Base-by-base conservation (phyloP, 106 monocot species). In the Ottelia alismoides region DNA sequence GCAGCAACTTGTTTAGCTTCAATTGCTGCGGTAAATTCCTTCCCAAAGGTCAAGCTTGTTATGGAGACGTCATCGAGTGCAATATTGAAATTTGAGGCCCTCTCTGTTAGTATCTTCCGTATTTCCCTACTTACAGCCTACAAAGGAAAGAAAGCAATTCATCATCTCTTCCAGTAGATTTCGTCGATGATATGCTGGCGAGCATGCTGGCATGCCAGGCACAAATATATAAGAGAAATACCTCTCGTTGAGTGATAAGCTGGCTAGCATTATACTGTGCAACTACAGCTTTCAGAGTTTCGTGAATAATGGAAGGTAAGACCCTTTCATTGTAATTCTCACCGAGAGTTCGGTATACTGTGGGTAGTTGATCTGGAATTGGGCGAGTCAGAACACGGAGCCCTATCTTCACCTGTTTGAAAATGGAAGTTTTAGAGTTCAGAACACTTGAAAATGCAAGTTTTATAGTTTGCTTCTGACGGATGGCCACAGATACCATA, bases 261-360 rank as follows among this genome's bases (percentile, higher is more conserved):
- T 91, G 90, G 56, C 84, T 91, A 29, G 84, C 90, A 75, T 91
- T 85, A 69, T 91, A 91, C 47, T 91, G 90, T 3, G 84, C 90
- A 30, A 91, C 84, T 3, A 91, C 84, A 61, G 84, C 80, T 47
- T 60, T n/a, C n/a, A n/a, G n/a, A n/a, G n/a, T n/a, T n/a, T n/a
- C n/a, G n/a, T n/a, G n/a, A n/a, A n/a, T n/a, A n/a, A n/a, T n/a
- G n/a, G n/a, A n/a, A n/a, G n/a, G n/a, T n/a, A n/a, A n/a, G n/a
- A n/a, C n/a, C n/a, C n/a, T n/a, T n/a, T n/a, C n/a, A n/a, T n/a
- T n/a, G n/a, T n/a, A n/a, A n/a, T n/a, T n/a, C n/a, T n/a, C 60
- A 0, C 60, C 60, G 11, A 60, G 60, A 7, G 60, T 60, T 47
- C 60, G 45, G 60, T 60, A 60, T 23, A 60, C 20, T 2, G 43